Conservation (phyloP, 2,329 filamentous ascomycete genomes). For the Colletotrichum gloeosporioides region DNA sequence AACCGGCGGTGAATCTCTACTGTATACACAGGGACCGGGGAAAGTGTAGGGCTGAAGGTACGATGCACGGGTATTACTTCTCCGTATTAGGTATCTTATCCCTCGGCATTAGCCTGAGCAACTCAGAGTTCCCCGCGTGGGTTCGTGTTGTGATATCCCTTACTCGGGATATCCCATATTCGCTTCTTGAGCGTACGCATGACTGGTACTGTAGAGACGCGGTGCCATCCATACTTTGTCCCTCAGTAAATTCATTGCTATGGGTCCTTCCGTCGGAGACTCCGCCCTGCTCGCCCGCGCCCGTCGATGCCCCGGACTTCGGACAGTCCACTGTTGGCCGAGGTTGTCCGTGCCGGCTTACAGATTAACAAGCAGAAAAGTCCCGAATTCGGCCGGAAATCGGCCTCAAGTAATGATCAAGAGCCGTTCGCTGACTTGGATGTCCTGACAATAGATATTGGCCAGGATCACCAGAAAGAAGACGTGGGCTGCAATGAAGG, state of each 20-base stretch:
- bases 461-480: too few species aligned
- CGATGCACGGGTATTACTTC: not conserved
- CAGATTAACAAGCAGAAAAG: accelerated
- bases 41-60: not conserved
- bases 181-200: not conserved
- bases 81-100: not conserved
- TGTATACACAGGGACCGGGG: not conserved
- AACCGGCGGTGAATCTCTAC: not conserved
- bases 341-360: not conserved
- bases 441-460: too few species aligned
- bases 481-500: not conserved
- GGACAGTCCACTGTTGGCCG: not conserved
- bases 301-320: not conserved
- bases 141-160: not conserved
- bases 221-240: not conserved
- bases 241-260: accelerated
- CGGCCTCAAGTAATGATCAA: not conserved
- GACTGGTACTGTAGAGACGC: not conserved
- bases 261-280: not conserved
- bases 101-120: not conserved
- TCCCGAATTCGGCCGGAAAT: not conserved
- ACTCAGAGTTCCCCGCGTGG: not conserved
- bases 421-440: too few species aligned
- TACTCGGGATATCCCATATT: not conserved
- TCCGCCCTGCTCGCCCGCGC: not conserved